Percentiles rank a stretch among this genome's conserved stretches.
phyloP scores from a whole-genome alignment of 2,329 filamentous ascomycete genomes.

The Fusarium decemcellulare region DNA sequence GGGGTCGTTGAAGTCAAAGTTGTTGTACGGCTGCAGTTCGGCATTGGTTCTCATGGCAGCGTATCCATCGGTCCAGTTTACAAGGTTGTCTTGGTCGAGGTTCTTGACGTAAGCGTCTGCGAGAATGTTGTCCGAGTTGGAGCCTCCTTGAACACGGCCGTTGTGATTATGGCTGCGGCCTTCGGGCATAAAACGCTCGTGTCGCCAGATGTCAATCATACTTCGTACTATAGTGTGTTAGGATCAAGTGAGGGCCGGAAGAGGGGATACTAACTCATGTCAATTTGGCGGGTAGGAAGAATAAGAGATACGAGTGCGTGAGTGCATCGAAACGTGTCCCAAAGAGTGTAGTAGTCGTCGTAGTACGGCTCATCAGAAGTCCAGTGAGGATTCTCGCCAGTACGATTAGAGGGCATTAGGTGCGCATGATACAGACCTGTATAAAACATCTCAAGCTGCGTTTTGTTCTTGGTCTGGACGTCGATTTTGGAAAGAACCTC shows the following conservation, averaged over 20 bases:
- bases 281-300: conserved; percentile 65
- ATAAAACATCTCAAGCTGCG: conserved; percentile 68
- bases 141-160: conserved; percentile 70
- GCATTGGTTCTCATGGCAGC: conserved; percentile 69
- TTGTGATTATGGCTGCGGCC: conserved; percentile 70
- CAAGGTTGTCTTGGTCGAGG: conserved; percentile 52
- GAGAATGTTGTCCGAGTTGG: conserved; percentile 72
- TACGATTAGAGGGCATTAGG: conserved; percentile 72
- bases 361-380: conserved; percentile 68
- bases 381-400: conserved; percentile 72
- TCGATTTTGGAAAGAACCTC: conserved; percentile 61
- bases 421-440: conserved; percentile 73
- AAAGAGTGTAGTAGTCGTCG: conserved; percentile 72
- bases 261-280: conserved; percentile 53
- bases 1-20: conserved; percentile 62
- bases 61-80: conserved; percentile 70
- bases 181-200: conserved; percentile 68
- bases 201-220: conserved; percentile 71
- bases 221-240: conserved; percentile 56
- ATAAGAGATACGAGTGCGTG: conserved; percentile 63
- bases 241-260: not conserved
- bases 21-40: conserved; percentile 66
- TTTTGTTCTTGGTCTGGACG: conserved; percentile 57
- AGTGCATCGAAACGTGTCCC: conserved; percentile 68
- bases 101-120: conserved; percentile 72